Percentiles rank a stretch among this genome's conserved stretches.
phyloP scores from a whole-genome alignment of 2,329 filamentous ascomycete species.

The Beauveria bassiana region DNA sequence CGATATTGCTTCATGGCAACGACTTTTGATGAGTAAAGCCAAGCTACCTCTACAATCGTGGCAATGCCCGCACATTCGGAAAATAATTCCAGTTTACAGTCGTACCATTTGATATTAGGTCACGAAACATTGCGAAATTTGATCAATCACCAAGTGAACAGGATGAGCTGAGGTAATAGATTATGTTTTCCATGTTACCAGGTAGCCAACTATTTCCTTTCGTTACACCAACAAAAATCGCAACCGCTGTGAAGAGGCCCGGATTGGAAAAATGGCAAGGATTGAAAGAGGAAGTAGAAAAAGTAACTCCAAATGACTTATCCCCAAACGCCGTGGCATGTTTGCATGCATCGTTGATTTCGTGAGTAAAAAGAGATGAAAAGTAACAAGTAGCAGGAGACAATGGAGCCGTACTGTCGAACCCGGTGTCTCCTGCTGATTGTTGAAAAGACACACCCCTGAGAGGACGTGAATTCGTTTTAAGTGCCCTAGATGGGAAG shows the following conservation, averaged over 20 bases:
- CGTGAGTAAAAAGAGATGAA: background rate
- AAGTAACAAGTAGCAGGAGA: background rate
- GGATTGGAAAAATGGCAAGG: background rate
- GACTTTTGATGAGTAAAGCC: no score
- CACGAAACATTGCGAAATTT: no score
- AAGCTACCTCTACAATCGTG: no score
- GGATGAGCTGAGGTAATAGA: background rate
- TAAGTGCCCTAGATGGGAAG: background rate
- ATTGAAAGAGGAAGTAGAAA: background rate
- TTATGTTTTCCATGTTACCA: background rate
- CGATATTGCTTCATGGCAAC: no score
- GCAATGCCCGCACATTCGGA: no score
- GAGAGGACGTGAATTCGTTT: background rate
- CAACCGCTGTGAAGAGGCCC: background rate
- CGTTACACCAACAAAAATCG: background rate
- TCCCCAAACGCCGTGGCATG: conserved; percentile 1
- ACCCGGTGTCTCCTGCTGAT: background rate
- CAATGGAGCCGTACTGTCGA: conserved; percentile 5
- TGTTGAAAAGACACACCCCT: background rate
- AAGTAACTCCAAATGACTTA: background rate
- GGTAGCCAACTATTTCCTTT: background rate
- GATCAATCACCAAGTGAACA: no score
- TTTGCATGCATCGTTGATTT: conserved; percentile 9
- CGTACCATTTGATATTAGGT: no score
- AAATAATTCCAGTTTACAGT: no score